Base-by-base conservation (phyloP, 306 rosid species). In the Cucumis hystrix region DNA sequence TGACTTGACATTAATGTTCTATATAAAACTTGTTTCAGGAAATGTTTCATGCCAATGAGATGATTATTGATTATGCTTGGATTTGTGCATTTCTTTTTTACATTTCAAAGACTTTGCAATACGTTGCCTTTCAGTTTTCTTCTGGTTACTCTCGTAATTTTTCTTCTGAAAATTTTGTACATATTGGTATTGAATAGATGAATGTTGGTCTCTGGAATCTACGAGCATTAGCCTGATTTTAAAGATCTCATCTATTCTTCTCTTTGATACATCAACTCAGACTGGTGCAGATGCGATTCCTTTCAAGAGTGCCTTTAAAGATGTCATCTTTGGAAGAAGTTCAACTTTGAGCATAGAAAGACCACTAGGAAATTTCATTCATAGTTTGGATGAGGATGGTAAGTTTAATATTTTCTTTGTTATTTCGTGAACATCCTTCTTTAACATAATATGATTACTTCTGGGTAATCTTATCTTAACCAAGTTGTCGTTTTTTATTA, bases 231-330 rank as follows among this genome's bases (percentile, higher is more conserved):
- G 40, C 64, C 72, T 40, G 45, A 61, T 57, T 60, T 78, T 58
- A 70, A 56, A 57, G 80, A 81, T 72, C 81, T 87, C 66, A 83
- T 80, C 63, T 72, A 68, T 76, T 39, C 30, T 35, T 60, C 78
- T 64, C 54, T 77, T 54, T 79, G 40, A 70, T 70, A 45, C 58
- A 60, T 85, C 74, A 60, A 72, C 62, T 83, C 91, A 95, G 98
- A 81, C 85, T n/a, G 98, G 90, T 79, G 89, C 91, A 25, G 98
- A 95, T 84, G 83, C 89, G 45, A 79, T 92, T 83, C 96, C 97
- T 78, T 90, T 86, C 86, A 88, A 82, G 80, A 92, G 96, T 75
- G 97, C 98, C 81, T 92, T 92, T 79, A 87, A 80, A 84, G 82
- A 95, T 77, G 98, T 95, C 72, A 82, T 95, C 74, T 95, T 95